Evolutionary conservation across 805 yeast genomes (phyloP), one percentile per base, ranked within the genome.

Genomic region (Suhomyces canberraensis): DNA sequence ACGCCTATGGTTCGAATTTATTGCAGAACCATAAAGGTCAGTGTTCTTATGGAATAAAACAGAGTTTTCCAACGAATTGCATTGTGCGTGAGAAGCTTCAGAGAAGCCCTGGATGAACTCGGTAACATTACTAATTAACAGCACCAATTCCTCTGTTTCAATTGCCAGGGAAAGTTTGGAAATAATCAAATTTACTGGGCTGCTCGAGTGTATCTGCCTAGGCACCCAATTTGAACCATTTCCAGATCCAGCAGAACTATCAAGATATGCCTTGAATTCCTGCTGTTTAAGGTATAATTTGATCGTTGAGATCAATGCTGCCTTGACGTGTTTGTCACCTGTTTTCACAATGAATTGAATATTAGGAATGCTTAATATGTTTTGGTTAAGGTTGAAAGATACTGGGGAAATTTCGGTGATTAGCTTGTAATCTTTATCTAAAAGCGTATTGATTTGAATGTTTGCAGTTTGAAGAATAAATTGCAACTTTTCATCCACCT

Each of bases 391-490:
- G 33, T 66, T 68, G 42, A 51, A 73, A 0, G 75, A 63, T 1
- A 77, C 42, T 1, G 84, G 82, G 8, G 67, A 58, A 0, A 74
- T 35, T 2, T 60, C 53, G 0, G 54, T 21, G 18, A 47, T 54
- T 4, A 75, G 18, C 1, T 18, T 24, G 0, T 46, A 36, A 1
- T 32, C 31, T 1, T 48, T 43, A 4, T 52, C 39, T 3, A 69
- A 28, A 3, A 36, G 38, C 5, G 63, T 16, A 11, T 44, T 48
- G 3, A 68, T 25, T 3, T 47, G 48, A 4, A 71, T 50, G 2
- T 66, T 52, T 0, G 76, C 60, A 0, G 73, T 69, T 43, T 71
- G 76, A 4, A 69, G 44, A 15, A 59, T 48, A 14, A 70, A 37
- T 25, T 66, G 66, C 19, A 31, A 22, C 13, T 24, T 24, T 5